Percentiles rank a stretch among this genome's conserved stretches.
These are phyloP conservation scores for Ophiostoma himal-ulmi DNA, from an alignment of 2,329 filamentous ascomycete species.

Conservation along the genomic window DNA sequence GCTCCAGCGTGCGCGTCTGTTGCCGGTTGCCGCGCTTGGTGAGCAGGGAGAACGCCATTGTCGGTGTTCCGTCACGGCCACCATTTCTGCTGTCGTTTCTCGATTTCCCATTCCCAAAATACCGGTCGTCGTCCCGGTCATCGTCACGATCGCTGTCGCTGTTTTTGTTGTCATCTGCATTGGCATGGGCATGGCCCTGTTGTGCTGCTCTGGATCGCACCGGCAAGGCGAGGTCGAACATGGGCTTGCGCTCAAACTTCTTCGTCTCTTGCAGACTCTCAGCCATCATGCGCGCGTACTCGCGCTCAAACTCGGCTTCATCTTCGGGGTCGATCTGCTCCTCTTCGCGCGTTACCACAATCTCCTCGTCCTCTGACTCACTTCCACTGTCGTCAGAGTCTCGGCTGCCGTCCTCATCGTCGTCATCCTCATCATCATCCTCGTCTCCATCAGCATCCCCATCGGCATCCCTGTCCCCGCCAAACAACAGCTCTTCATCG, in stretches of 20 bases:
- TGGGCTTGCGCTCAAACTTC: constrained; percentile 88
- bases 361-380: constrained; percentile 76
- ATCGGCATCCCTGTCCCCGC: constrained; percentile 27
- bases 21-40: constrained; percentile 95
- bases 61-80: constrained; percentile 40
- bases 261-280: constrained; percentile 84
- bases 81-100: neutral
- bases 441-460: constrained; percentile 44
- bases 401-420: constrained; percentile 45
- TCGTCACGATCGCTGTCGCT: constrained; percentile 11
- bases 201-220: constrained; percentile 60
- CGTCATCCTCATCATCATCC: constrained; percentile 48
- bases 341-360: constrained; percentile 85
- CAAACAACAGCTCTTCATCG: constrained; percentile 50
- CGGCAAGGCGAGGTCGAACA: constrained; percentile 96
- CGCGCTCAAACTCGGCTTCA: constrained; percentile 94
- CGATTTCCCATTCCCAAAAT: too few species aligned
- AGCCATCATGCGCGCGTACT: constrained; percentile 97
- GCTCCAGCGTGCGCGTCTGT: constrained; percentile 88
- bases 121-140: neutral
- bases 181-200: neutral
- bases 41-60: constrained; percentile 94
- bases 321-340: constrained; percentile 87
- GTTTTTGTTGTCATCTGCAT: neutral
- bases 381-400: constrained; percentile 38